Evolutionary conservation across 805 yeast species (phyloP).

Genomic region (Lachancea kluyveri): DNA sequence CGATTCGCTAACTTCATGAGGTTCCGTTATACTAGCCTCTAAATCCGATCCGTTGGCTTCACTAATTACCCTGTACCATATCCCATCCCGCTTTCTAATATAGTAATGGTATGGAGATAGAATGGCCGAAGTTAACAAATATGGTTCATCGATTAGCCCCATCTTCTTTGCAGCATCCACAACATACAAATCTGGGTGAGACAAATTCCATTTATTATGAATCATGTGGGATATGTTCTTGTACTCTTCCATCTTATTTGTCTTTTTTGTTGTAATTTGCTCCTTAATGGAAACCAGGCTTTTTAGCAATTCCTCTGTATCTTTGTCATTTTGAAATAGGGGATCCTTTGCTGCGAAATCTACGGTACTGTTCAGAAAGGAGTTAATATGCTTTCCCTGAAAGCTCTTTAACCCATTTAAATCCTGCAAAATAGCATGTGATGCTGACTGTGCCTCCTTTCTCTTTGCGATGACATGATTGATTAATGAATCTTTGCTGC

Average conservation of each 20-base stretch:
- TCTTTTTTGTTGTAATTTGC: conserved; percentile 11
- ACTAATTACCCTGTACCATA: conserved; percentile 19
- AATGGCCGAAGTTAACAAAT: conserved; percentile 20
- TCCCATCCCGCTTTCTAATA: conserved; percentile 15
- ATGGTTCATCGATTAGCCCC: conserved; percentile 24
- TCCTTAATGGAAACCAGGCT: conserved; percentile 12
- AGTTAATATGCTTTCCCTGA: conserved; percentile 27
- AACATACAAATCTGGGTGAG: conserved; percentile 23
- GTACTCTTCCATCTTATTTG: conserved; percentile 21
- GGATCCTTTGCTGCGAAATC: conserved; percentile 19
- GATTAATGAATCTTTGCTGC: conserved; percentile 22
- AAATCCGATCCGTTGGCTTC: conserved; percentile 13
- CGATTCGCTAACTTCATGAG: conserved; percentile 18
- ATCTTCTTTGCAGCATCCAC: conserved; percentile 20
- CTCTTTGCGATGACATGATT: conserved; percentile 21
- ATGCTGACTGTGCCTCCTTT: conserved; percentile 14
- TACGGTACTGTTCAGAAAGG: conserved; percentile 24
- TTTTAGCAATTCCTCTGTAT: conserved; percentile 8
- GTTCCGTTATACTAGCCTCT: conserved; percentile 10
- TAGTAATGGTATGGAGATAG: conserved; percentile 27
- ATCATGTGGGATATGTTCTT: conserved; percentile 22
- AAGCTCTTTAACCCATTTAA: conserved; percentile 24
- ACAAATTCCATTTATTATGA: conserved; percentile 24
- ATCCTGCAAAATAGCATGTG: conserved; percentile 16
- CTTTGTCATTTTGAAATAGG: conserved; percentile 1